Evolutionary conservation across 2,329 filamentous ascomycete species (phyloP).

Genomic region (Aureobasidium sp.): DNA sequence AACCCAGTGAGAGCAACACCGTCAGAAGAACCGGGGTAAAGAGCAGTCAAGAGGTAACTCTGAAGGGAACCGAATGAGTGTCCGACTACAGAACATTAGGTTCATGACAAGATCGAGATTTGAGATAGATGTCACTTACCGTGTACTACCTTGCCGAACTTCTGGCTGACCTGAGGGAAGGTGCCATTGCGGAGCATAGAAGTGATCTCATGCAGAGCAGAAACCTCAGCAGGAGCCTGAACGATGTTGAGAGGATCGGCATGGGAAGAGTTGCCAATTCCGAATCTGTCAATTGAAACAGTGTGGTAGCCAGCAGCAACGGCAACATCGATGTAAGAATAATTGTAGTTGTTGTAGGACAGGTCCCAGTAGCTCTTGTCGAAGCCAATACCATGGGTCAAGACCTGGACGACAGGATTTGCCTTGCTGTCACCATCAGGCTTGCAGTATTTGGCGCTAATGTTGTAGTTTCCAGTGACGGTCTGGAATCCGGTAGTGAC

Average conservation of each 20-base stretch:
- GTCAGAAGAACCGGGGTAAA: constrained; percentile 46
- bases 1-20: constrained; percentile 35
- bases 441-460: constrained; percentile 23
- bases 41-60: constrained; percentile 49
- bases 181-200: constrained; percentile 26
- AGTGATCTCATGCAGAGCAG: constrained; percentile 31
- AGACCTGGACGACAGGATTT: constrained; percentile 29
- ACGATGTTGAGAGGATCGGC: constrained; percentile 34
- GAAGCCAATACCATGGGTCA: constrained; percentile 37
- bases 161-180: constrained; percentile 22
- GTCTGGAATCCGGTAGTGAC: constrained; percentile 22
- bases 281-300: constrained; percentile 40
- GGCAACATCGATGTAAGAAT: constrained; percentile 38
- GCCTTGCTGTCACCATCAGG: constrained; percentile 19
- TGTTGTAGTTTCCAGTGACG: constrained; percentile 19
- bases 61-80: constrained; percentile 30
- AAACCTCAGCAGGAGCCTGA: constrained; percentile 33
- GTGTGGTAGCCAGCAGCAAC: constrained; percentile 33
- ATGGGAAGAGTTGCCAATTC: constrained; percentile 32
- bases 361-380: constrained; percentile 33
- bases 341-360: constrained; percentile 24
- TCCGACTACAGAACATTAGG: constrained; percentile 20
- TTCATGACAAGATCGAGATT: not conserved
- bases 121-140: constrained; percentile 18
- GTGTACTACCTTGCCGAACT: constrained; percentile 33